A percentile compares a stretch with the other conserved stretches of the same genome.
Evolutionary conservation across 176 grass and related monocot genomes (phyloP).

Genomic region (Oropetium thomaeum): DNA sequence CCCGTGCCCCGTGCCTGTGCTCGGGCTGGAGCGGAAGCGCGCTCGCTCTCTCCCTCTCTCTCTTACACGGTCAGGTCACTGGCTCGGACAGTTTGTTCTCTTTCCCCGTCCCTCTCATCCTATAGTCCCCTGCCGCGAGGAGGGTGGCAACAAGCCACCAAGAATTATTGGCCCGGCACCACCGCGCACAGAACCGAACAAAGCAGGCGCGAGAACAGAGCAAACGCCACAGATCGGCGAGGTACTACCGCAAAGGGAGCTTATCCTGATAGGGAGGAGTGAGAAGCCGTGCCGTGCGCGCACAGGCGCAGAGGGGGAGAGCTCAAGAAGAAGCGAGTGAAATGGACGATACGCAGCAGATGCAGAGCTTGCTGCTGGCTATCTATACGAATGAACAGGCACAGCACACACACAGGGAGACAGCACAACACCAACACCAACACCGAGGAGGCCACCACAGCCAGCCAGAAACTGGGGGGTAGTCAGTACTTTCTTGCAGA

Average conservation of each 20-base stretch:
- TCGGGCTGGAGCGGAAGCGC: neutral
- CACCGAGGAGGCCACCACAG: conserved; percentile 8
- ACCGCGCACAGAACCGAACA: conserved; percentile 16
- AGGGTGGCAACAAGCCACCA: conserved; percentile 30
- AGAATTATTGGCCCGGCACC: conserved; percentile 45
- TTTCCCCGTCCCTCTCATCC: conserved; percentile 21
- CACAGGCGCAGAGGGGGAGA: neutral
- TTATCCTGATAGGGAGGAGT: conserved; percentile 34
- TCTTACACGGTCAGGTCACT: conserved; percentile 14
- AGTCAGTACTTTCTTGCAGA: conserved; percentile 39
- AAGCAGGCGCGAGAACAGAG: conserved; percentile 17
- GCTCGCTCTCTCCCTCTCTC: neutral
- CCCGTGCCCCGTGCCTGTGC: neutral
- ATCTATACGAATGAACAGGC: neutral
- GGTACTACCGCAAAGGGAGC: neutral
- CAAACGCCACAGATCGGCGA: conserved; percentile 41
- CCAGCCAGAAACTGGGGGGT: neutral
- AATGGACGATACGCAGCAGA: neutral
- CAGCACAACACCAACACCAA: neutral
- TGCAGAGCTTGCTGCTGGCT: neutral
- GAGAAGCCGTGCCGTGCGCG: no score
- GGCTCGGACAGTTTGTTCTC: conserved; percentile 29
- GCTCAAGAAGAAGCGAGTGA: neutral
- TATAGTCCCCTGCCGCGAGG: conserved; percentile 32
- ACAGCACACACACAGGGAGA: neutral